A percentile compares a stretch with the other conserved stretches of the same genome.
Evolutionary conservation across 2,329 filamentous ascomycete genomes (phyloP).

Genomic region (Aspergillus ibericus): DNA sequence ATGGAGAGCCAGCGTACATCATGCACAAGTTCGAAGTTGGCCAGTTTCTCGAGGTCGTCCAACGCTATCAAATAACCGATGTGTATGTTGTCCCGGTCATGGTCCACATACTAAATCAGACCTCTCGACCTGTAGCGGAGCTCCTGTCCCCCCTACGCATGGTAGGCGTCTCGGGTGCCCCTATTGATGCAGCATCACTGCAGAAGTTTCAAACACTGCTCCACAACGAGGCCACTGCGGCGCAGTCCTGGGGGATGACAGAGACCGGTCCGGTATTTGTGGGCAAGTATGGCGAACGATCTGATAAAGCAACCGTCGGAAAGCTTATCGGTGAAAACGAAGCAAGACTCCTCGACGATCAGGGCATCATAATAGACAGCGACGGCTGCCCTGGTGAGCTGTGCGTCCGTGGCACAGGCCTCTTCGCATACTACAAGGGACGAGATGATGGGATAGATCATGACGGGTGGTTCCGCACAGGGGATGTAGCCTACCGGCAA

Average conservation of each 20-base stretch:
- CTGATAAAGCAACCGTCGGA: conserved; percentile 45
- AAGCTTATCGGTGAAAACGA: conserved; percentile 31
- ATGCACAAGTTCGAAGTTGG: conserved; percentile 42
- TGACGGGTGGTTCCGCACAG: conserved; percentile 37
- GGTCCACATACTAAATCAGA: conserved; percentile 28
- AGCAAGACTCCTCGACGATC: conserved; percentile 28
- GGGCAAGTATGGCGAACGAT: conserved; percentile 31
- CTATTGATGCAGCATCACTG: conserved; percentile 39
- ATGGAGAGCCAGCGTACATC: conserved; percentile 43
- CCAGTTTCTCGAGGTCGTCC: conserved; percentile 34
- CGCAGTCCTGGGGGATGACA: conserved; percentile 52
- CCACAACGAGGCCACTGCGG: conserved; percentile 35
- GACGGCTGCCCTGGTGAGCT: background rate
- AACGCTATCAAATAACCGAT: conserved; percentile 42
- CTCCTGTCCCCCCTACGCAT: conserved; percentile 39
- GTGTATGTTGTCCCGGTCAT: conserved; percentile 44
- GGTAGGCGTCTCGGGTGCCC: conserved; percentile 46
- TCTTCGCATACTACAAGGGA: conserved; percentile 26
- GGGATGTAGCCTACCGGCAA: conserved; percentile 28
- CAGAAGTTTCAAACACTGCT: conserved; percentile 37
- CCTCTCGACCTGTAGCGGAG: conserved; percentile 1
- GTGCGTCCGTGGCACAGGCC: background rate
- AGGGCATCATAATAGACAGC: background rate
- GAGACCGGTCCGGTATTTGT: conserved; percentile 45
- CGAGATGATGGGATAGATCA: conserved; percentile 23